phyloP scores from a whole-genome alignment of 169 alveolate genomes.

The Haemoproteus tartakovskyi region DNA sequence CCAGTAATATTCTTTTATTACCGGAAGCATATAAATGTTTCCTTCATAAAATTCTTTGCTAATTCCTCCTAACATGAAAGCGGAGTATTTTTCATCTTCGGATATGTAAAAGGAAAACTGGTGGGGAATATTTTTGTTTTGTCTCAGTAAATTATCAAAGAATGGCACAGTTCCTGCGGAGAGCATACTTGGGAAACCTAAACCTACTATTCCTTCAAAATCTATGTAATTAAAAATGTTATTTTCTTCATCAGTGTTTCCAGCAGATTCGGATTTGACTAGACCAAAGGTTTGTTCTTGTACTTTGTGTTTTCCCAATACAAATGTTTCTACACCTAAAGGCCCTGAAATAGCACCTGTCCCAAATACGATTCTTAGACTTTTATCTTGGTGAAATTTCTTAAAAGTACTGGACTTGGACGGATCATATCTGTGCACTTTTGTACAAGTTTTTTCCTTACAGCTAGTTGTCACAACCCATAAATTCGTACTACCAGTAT shows the following conservation, averaged over 20 bases:
- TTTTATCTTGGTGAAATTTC: conserved; percentile 48
- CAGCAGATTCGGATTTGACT: conserved; percentile 44
- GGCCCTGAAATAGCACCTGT: conserved; percentile 75
- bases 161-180: conserved; percentile 73
- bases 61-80: conserved; percentile 85
- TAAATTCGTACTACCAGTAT: conserved; percentile 85
- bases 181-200: conserved; percentile 86
- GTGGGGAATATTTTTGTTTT: conserved; percentile 13
- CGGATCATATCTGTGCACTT: conserved; percentile 68
- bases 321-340: conserved; percentile 45
- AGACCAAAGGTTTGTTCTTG: conserved; percentile 27
- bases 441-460: conserved; percentile 70
- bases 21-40: conserved; percentile 83
- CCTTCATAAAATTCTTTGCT: conserved; percentile 78
- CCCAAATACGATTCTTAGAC: conserved; percentile 68
- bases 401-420: conserved; percentile 47
- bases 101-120: conserved; percentile 50
- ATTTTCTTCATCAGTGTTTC: conserved; percentile 6
- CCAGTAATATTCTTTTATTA: conserved; percentile 86
- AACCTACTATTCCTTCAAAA: conserved; percentile 86
- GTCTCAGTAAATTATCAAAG: conserved; percentile 44
- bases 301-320: conserved; percentile 61
- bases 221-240: conserved; percentile 69
- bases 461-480: conserved; percentile 75
- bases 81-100: conserved; percentile 73